Conservation (phyloP, 176 grass and related monocot species). For the Aegilops longissima region DNA sequence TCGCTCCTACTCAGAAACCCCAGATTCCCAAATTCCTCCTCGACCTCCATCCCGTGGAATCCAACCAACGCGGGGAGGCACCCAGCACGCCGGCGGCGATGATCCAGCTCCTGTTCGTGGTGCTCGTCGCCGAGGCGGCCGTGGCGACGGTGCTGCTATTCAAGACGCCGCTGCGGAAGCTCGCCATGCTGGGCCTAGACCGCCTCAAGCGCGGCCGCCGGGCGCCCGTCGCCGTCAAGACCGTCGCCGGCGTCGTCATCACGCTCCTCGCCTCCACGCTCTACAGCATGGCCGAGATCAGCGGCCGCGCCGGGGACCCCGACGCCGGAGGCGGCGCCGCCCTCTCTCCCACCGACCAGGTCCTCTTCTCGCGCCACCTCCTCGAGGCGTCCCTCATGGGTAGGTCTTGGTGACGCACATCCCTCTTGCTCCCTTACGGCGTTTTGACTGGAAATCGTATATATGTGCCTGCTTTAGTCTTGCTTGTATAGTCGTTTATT, state of each 20-base stretch:
- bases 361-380: conserved; percentile 82
- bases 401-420: conserved; percentile 15
- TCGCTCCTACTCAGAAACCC: background rate
- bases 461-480: background rate
- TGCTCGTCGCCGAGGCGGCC: conserved; percentile 62
- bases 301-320: conserved; percentile 36
- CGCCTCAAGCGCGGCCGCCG: conserved; percentile 81
- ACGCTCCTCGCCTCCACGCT: conserved; percentile 60
- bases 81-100: conserved; percentile 20
- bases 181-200: conserved; percentile 59
- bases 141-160: conserved; percentile 64
- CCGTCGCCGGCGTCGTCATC: conserved; percentile 61
- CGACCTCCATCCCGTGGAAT: conserved; percentile 28
- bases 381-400: conserved; percentile 87
- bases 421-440: background rate
- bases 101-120: conserved; percentile 81
- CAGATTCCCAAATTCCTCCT: background rate
- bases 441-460: background rate
- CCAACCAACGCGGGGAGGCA: background rate
- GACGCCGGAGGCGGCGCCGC: conserved; percentile 29
- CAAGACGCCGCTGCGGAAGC: conserved; percentile 76
- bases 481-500: background rate
- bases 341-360: conserved; percentile 85
- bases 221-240: conserved; percentile 69
- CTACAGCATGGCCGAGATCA: conserved; percentile 78